phyloP scores from a whole-genome alignment of 2,329 filamentous ascomycete genomes.

The Scolecobasidium constrictum region DNA sequence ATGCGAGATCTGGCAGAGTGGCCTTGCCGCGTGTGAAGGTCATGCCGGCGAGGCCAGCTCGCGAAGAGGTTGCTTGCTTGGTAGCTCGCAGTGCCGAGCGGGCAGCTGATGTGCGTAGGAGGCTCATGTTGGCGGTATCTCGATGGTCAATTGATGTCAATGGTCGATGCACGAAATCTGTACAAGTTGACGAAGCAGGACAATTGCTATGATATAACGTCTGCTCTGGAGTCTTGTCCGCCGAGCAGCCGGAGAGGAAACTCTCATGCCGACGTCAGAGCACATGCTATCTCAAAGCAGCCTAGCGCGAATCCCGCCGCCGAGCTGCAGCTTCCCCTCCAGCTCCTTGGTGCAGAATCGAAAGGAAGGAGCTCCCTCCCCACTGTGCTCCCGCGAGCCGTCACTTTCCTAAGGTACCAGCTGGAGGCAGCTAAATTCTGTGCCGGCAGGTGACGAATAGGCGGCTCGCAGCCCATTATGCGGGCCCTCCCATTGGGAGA shows the following conservation, averaged over 20 bases:
- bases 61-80: slow-evolving; percentile 47
- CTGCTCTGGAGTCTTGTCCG: slow-evolving; percentile 5
- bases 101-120: slow-evolving; percentile 60
- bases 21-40: slow-evolving; percentile 80
- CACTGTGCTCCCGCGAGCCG: no score
- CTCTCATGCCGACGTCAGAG: slow-evolving; percentile 5
- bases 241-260: slow-evolving; percentile 2
- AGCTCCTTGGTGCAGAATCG: no score
- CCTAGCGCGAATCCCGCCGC: no score
- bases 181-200: neutral
- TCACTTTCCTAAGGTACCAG: no score
- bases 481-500: no score
- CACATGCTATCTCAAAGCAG: slow-evolving; percentile 1
- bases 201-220: slow-evolving; percentile 10
- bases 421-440: no score
- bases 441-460: no score
- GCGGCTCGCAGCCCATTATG: no score
- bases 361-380: no score
- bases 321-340: no score
- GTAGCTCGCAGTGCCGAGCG: slow-evolving; percentile 62
- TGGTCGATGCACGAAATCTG: no score
- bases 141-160: neutral
- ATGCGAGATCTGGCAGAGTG: slow-evolving; percentile 79
- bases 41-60: slow-evolving; percentile 57
- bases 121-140: slow-evolving; percentile 61